Evolutionary conservation across 2,329 filamentous ascomycete genomes (phyloP).

Genomic region (Aspergillus pseudonomiae): DNA sequence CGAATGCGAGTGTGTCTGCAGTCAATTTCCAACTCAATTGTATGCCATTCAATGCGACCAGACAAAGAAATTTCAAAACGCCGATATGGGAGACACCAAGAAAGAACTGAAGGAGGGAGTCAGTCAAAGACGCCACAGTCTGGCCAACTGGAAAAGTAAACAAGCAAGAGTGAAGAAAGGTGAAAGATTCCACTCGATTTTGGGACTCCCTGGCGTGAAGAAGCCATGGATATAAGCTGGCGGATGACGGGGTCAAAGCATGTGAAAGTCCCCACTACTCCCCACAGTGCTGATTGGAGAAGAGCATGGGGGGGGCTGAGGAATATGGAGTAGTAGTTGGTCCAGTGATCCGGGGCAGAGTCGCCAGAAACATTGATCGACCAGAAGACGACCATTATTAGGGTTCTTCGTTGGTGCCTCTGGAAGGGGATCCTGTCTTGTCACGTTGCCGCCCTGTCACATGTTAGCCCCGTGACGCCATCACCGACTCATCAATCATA

Average conservation of each 20-base stretch:
- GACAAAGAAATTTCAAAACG: neutral
- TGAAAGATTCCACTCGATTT: neutral
- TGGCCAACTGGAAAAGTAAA: neutral
- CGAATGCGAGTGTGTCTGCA: neutral
- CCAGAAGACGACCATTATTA: neutral
- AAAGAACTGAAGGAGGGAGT: neutral
- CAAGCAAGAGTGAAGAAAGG: neutral
- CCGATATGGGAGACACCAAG: too few relatives aligned
- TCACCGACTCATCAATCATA: neutral
- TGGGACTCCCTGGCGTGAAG: neutral
- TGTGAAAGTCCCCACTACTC: conserved; percentile 27
- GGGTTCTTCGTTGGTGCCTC: neutral
- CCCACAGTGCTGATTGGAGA: conserved; percentile 8
- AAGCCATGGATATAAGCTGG: conserved; percentile 16
- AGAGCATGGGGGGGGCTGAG: neutral
- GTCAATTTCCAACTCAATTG: neutral
- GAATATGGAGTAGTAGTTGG: neutral
- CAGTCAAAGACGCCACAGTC: neutral
- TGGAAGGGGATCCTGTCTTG: neutral
- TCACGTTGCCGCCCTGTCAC: neutral
- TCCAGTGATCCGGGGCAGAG: conserved; percentile 8
- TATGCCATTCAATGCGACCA: neutral
- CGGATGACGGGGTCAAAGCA: conserved; percentile 19
- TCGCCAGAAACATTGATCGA: neutral
- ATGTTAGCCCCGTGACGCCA: conserved; percentile 4